A percentile compares a stretch with the other conserved stretches of the same genome.
phyloP scores from a whole-genome alignment of 2,329 filamentous ascomycete species.

The Paracorniculantispora psalliotae region DNA sequence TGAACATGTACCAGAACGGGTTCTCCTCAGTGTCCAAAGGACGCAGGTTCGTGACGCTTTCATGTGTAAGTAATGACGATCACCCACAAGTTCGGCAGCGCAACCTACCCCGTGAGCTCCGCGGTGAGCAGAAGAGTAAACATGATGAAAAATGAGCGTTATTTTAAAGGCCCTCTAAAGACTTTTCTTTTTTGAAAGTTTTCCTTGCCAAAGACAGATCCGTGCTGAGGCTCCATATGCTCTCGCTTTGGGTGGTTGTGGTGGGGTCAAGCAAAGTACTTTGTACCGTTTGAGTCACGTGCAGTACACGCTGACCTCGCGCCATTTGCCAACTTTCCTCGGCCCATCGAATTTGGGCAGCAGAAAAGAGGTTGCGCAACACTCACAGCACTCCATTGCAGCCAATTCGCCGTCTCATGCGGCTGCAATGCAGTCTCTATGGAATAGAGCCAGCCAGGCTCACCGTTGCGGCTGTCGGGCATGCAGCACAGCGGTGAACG shows the following conservation, averaged over 20 bases:
- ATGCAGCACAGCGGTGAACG: conserved; percentile 48
- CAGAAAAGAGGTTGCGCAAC: not conserved
- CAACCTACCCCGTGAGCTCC: conserved; percentile 61
- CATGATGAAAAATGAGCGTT: conserved; percentile 42
- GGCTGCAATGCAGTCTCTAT: conserved; percentile 60
- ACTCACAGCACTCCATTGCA: not conserved
- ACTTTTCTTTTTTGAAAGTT: not conserved
- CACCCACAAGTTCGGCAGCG: no score
- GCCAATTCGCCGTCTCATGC: conserved; percentile 24
- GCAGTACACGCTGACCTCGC: not conserved
- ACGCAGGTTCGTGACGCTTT: conserved; percentile 81
- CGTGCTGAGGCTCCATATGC: not conserved
- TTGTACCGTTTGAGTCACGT: conserved; percentile 1
- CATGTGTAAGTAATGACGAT: conserved; percentile 8
- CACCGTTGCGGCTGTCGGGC: conserved; percentile 59
- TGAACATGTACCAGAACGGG: conserved; percentile 97
- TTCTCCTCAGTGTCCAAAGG: conserved; percentile 75
- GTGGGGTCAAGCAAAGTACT: conserved; percentile 5
- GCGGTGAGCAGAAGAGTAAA: conserved; percentile 62
- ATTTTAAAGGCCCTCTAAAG: not conserved
- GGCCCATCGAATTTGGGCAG: not conserved
- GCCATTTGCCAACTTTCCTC: conserved; percentile 9
- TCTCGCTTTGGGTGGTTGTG: not conserved
- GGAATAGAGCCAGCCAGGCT: conserved; percentile 61
- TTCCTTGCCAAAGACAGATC: not conserved